Base-by-base conservation (phyloP, 2,329 filamentous ascomycete genomes). In the Colletotrichum neosansevieriae region DNA sequence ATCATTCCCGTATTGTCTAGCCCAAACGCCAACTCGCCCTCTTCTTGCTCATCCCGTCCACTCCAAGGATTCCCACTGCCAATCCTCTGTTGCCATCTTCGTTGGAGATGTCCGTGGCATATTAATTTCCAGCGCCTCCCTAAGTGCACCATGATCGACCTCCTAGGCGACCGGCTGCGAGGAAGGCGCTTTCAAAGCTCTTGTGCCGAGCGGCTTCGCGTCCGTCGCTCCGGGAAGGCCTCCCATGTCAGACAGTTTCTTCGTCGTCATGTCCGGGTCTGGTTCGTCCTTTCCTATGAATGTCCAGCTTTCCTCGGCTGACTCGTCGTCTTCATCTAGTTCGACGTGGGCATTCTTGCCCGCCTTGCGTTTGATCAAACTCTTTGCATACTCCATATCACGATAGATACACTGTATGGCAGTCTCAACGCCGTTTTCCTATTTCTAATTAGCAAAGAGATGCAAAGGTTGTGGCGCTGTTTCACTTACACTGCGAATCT, bases 321-420 rank as follows among this genome's bases (percentile, higher is more conserved):
- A 89, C 36, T 90, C 90, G 51, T 81, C 81, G 12, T 86, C 81
- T 57, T 88, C 84, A 44, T 87, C 83, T 17, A 80, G 83, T 47
- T 79, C 78, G 59, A 74, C 77, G 70, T 78, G 56, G 7, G 40
- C 61, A 63, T 83, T 90, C 78, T 87, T 88, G 70, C 82, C 82
- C 2, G 82, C 80, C 77, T 88, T 88, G 65, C 83, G 88, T 78
- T 92, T 92, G 77, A 97, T 92, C 50, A 98, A 84, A 15, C 91
- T 91, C 78, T 89, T 92, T 42, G 96, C 94, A 74, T 98, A 98
- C 76, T 98, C 96, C 63, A 98, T 86, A 77, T 98, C 95, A 47
- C 96, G 92, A 77, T 98, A 99, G 64, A 99, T 93, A 69, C 90
- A 92, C 78, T 97, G 93, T 70, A 98, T 96, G 6, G 95, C 96